These are phyloP conservation scores for Sporobolomyces pararoseus DNA, from an alignment of 768 basidiomycete genomes.

Conservation along the genomic window DNA sequence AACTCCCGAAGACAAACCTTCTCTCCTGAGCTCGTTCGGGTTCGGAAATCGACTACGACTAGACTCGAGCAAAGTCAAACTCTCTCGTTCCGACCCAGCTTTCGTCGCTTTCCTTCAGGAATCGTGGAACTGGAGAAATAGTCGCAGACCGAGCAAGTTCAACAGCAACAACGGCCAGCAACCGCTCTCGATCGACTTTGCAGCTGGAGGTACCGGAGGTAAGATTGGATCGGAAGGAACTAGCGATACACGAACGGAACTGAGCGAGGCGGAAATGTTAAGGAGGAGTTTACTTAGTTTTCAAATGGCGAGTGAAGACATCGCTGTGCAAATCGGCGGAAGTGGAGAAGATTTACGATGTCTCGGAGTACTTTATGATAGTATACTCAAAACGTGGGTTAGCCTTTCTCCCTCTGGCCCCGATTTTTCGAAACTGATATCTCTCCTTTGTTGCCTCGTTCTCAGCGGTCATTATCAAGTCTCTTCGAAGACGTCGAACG, in stretches of 20 bases:
- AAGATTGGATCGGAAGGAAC: background rate
- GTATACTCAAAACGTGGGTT: conserved; percentile 37
- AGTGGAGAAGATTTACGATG: conserved; percentile 3
- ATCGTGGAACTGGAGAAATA: conserved; percentile 33
- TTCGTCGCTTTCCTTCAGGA: conserved; percentile 34
- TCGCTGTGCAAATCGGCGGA: conserved; percentile 15
- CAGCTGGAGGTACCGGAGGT: no score
- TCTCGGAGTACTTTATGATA: conserved; percentile 32
- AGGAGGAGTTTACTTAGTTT: conserved; percentile 26
- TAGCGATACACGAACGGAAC: no score
- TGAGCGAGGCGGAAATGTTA: conserved; percentile 13
- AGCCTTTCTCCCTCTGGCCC: no score
- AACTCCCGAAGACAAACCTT: conserved; percentile 5
- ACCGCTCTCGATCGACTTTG: background rate
- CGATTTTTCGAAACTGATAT: no score
- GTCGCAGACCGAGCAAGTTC: no score
- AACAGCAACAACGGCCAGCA: background rate
- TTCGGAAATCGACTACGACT: conserved; percentile 25
- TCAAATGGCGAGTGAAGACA: conserved; percentile 35
- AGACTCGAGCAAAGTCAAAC: conserved; percentile 27
- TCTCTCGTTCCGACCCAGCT: conserved; percentile 29
- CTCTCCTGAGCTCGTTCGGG: conserved; percentile 5
- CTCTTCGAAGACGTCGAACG: conserved; percentile 25
- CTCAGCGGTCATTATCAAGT: conserved; percentile 38
- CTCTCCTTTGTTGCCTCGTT: no score